Evolutionary conservation across 495 filamentous ascomycete species (phyloP).

Genomic region (Stereocaulon alpinum): DNA sequence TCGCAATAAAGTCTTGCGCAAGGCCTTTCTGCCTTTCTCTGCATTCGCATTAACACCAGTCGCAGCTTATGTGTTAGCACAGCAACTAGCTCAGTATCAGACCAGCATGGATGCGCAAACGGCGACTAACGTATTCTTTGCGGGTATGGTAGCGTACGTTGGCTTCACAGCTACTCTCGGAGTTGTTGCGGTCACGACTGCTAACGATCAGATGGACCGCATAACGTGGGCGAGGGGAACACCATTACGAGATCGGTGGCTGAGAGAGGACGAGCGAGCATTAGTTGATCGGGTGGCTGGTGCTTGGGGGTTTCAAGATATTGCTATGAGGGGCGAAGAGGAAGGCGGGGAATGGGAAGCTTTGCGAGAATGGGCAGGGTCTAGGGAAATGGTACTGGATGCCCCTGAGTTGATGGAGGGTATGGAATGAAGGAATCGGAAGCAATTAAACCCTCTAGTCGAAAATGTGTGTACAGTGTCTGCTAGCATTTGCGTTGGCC

Average conservation of each 20-base stretch:
- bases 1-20: slow-evolving; percentile 51
- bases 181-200: slow-evolving; percentile 68
- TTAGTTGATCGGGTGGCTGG: slow-evolving; percentile 76
- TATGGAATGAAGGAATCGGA: slow-evolving; percentile 50
- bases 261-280: slow-evolving; percentile 86
- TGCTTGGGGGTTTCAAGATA: slow-evolving; percentile 81
- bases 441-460: not conserved
- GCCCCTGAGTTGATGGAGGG: slow-evolving; percentile 79
- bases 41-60: slow-evolving; percentile 51
- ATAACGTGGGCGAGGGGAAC: slow-evolving; percentile 78
- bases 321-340: slow-evolving; percentile 74
- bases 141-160: slow-evolving; percentile 71
- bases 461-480: not conserved
- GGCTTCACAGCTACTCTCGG: slow-evolving; percentile 69
- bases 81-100: slow-evolving; percentile 47
- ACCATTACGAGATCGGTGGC: slow-evolving; percentile 74
- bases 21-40: slow-evolving; percentile 40
- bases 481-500: not conserved
- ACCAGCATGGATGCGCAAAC: slow-evolving; percentile 57
- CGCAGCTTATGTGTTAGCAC: slow-evolving; percentile 58
- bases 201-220: slow-evolving; percentile 89
- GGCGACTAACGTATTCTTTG: slow-evolving; percentile 70
- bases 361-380: slow-evolving; percentile 66
- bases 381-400: slow-evolving; percentile 83
- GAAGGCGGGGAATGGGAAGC: slow-evolving; percentile 81